These are phyloP conservation scores for Aspergillus versicolor DNA, from an alignment of 2,329 filamentous ascomycete species.

Conservation along the genomic window DNA sequence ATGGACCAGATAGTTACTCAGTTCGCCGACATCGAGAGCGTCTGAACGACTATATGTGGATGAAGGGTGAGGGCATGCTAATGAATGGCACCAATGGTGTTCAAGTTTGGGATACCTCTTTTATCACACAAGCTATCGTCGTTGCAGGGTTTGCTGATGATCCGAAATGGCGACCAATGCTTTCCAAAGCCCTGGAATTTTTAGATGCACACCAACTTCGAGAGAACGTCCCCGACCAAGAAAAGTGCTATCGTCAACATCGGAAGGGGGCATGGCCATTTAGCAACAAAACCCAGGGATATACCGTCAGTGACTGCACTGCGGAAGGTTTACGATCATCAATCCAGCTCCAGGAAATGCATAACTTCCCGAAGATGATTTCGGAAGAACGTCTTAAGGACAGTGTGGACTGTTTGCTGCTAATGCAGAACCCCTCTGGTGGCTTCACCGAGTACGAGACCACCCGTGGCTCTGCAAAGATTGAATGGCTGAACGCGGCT, in stretches of 20 bases:
- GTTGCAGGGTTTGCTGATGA: constrained; percentile 77
- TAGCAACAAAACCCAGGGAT: constrained; percentile 87
- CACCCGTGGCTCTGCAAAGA: constrained; percentile 70
- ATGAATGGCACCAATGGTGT: constrained; percentile 98
- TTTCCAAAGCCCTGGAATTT: constrained; percentile 77
- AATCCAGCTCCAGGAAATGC: constrained; percentile 76
- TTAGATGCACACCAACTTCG: constrained; percentile 89
- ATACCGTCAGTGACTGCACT: constrained; percentile 92
- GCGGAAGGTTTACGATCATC: constrained; percentile 86
- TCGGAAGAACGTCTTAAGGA: constrained; percentile 78
- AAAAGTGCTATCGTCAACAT: constrained; percentile 81
- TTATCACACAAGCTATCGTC: constrained; percentile 78
- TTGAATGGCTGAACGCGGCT: constrained; percentile 89
- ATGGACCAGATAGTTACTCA: constrained; percentile 71
- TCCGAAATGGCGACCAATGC: constrained; percentile 76
- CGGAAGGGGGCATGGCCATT: constrained; percentile 96
- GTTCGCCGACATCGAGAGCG: constrained; percentile 77
- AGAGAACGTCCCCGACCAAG: constrained; percentile 75
- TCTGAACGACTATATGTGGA: constrained; percentile 83
- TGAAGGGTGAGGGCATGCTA: constrained; percentile 89
- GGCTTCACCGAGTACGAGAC: constrained; percentile 90
- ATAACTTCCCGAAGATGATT: constrained; percentile 71
- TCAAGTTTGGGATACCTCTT: constrained; percentile 94
- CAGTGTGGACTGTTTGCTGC: constrained; percentile 83
- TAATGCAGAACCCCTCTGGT: constrained; percentile 84